phyloP scores from a whole-genome alignment of 2,329 filamentous ascomycete genomes.

The Tolypocladium inflatum region DNA sequence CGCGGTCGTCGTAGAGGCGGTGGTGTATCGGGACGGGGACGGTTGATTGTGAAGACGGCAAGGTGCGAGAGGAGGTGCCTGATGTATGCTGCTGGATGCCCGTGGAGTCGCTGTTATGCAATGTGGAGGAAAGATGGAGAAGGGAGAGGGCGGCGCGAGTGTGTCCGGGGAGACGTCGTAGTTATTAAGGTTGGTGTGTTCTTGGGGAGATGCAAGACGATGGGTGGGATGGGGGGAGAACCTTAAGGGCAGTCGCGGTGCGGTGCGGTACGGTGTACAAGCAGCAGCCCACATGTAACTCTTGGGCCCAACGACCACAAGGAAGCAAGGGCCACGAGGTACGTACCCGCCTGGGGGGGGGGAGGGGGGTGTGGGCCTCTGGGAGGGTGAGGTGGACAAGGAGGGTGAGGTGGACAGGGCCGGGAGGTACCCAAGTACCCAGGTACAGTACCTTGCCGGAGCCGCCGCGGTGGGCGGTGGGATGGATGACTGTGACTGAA shows the following conservation, averaged over 20 bases:
- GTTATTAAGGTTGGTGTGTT: conserved; percentile 6
- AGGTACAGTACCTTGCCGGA: background rate
- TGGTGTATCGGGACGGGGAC: background rate
- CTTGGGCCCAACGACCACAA: conserved; percentile 2
- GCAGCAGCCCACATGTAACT: conserved; percentile 1
- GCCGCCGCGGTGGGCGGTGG: background rate
- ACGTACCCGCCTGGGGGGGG: background rate
- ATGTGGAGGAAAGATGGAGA: conserved; percentile 2
- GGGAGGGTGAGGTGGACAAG: background rate
- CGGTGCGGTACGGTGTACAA: background rate
- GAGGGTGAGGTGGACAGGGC: background rate
- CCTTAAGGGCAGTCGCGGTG: conserved; percentile 6
- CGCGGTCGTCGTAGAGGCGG: background rate
- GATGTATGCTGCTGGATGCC: conserved; percentile 1
- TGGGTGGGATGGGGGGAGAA: conserved; percentile 8
- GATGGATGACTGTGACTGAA: background rate
- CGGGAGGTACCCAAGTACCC: background rate
- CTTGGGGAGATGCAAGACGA: conserved; percentile 3
- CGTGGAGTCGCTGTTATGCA: background rate
- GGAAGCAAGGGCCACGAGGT: conserved; percentile 2
- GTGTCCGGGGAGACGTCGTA: conserved; percentile 7
- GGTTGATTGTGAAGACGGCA: background rate
- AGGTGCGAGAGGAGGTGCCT: background rate
- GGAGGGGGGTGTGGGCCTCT: background rate
- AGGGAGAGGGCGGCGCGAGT: background rate